These are phyloP conservation scores for Diaporthe humulicola DNA, from an alignment of 2,329 filamentous ascomycete genomes.

Conservation along the genomic window DNA sequence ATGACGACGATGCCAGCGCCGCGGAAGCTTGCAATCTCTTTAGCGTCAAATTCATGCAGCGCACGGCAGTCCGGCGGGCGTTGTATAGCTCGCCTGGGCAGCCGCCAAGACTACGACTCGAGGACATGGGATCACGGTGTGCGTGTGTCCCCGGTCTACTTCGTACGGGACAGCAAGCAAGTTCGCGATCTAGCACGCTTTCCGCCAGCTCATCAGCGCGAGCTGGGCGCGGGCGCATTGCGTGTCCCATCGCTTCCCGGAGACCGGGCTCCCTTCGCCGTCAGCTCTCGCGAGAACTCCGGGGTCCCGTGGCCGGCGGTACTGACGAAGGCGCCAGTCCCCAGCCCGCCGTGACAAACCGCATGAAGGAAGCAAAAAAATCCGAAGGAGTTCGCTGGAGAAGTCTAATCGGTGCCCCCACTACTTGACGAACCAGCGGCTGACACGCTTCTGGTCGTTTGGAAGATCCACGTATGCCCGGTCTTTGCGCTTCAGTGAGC, in stretches of 20 bases:
- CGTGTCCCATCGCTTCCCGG: neutral
- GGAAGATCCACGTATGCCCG: neutral
- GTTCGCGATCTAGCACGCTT: neutral
- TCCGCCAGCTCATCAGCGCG: neutral
- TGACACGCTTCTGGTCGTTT: neutral
- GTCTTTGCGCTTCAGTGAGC: neutral
- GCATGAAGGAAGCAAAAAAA: neutral
- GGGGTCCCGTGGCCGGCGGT: slow-evolving; percentile 21
- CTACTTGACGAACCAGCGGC: slow-evolving; percentile 14
- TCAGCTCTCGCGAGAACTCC: neutral
- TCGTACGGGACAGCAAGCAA: neutral
- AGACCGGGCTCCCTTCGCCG: neutral
- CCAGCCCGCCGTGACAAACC: neutral
- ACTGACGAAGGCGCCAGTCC: neutral
- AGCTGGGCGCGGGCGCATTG: neutral
- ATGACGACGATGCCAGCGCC: slow-evolving; percentile 23
- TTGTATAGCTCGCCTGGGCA: neutral
- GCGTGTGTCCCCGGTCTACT: neutral
- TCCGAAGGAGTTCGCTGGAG: neutral
- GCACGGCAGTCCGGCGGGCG: neutral
- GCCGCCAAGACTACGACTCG: neutral
- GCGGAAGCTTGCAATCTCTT: slow-evolving; percentile 4
- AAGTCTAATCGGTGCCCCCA: neutral
- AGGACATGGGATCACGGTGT: neutral
- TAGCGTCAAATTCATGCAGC: slow-evolving; percentile 28